Evolutionary conservation across 805 yeast genomes (phyloP).

Genomic region (Ascoidea asiatica): DNA sequence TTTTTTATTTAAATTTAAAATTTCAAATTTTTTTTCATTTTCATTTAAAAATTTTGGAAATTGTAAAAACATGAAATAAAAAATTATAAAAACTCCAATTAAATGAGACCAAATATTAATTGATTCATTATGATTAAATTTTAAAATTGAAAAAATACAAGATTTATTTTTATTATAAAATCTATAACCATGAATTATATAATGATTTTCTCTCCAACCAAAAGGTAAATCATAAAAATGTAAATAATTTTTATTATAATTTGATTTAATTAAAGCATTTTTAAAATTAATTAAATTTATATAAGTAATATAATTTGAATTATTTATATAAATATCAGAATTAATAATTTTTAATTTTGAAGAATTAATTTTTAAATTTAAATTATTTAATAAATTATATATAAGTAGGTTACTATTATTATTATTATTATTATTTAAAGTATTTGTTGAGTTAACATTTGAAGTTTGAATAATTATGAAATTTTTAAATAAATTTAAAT

Average conservation of each 20-base stretch:
- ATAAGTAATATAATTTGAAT: conserved; percentile 5
- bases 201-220: conserved; percentile 89
- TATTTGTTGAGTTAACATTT: neutral
- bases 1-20: neutral
- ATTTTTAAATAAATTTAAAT: no score
- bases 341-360: conserved; percentile 6
- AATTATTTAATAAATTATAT: conserved; percentile 4
- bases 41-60: conserved; percentile 45
- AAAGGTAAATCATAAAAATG: conserved; percentile 83
- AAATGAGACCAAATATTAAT: conserved; percentile 91
- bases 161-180: conserved; percentile 52
- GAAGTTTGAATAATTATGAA: neutral
- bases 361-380: conserved; percentile 7
- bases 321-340: conserved; percentile 8
- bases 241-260: conserved; percentile 30
- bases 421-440: no score
- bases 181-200: conserved; percentile 72
- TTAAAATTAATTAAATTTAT: conserved; percentile 32
- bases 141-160: conserved; percentile 47
- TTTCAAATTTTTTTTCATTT: conserved; percentile 15
- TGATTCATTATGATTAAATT: conserved; percentile 68
- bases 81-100: conserved; percentile 47
- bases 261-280: conserved; percentile 25
- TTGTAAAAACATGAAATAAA: conserved; percentile 42
- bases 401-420: neutral